Conservation (phyloP, 2,329 filamentous ascomycete species). For the Ophiobolus disseminans region DNA sequence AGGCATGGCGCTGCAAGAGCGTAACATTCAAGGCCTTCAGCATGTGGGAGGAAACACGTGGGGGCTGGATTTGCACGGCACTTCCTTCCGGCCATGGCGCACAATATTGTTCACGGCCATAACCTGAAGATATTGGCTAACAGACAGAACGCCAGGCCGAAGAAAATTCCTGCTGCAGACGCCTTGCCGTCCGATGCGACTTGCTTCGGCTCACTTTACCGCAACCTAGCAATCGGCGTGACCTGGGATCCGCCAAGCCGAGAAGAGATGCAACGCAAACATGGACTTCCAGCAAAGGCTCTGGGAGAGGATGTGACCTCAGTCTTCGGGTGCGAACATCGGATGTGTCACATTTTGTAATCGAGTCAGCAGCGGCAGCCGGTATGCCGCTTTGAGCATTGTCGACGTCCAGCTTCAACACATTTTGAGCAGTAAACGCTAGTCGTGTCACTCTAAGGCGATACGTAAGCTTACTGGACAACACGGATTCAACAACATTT, state of each 20-base stretch:
- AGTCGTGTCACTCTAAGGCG: conserved; percentile 9
- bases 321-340: conserved; percentile 11
- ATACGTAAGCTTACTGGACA: conserved; percentile 30
- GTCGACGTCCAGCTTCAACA: conserved; percentile 22
- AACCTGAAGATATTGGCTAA: too few species aligned
- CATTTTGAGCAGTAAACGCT: conserved; percentile 19
- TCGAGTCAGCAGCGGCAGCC: conserved; percentile 28
- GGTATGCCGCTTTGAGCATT: conserved; percentile 35
- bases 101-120: not conserved
- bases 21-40: conserved; percentile 8
- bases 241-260: conserved; percentile 18
- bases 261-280: conserved; percentile 23
- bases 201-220: conserved; percentile 24
- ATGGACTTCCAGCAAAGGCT: conserved; percentile 13
- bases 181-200: conserved; percentile 7
- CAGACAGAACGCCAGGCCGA: conserved; percentile 1
- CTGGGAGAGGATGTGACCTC: conserved; percentile 3
- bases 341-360: conserved; percentile 34
- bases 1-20: conserved; percentile 4
- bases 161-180: conserved; percentile 17
- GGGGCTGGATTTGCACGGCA: conserved; percentile 16
- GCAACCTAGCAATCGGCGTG: conserved; percentile 8
- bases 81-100: not conserved
- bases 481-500: conserved; percentile 21
- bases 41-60: conserved; percentile 29